These are phyloP conservation scores for Angophora floribunda DNA, from an alignment of 345 rosid genomes.

Conservation along the genomic window DNA sequence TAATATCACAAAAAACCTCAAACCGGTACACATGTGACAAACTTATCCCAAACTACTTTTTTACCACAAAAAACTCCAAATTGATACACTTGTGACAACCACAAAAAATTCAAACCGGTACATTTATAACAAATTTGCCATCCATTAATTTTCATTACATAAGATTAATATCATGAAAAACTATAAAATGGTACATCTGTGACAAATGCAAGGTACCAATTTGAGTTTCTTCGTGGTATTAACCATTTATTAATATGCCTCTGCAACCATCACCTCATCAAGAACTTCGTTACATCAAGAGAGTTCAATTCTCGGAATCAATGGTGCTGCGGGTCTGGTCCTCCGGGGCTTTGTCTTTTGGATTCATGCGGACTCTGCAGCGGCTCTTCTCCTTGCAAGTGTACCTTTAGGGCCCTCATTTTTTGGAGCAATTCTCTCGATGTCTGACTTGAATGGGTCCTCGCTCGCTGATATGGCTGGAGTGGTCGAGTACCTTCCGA, in stretches of 20 bases:
- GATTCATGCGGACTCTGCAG: background rate
- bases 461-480: background rate
- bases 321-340: conserved; percentile 37
- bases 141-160: too few relatives aligned
- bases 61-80: too few relatives aligned
- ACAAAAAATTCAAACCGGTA: too few relatives aligned
- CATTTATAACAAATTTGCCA: too few relatives aligned
- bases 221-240: too few relatives aligned
- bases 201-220: too few relatives aligned
- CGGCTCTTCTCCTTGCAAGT: background rate
- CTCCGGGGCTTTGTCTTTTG: conserved; percentile 20
- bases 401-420: background rate
- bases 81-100: too few relatives aligned
- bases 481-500: conserved; percentile 1
- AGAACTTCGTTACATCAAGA: background rate
- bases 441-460: background rate
- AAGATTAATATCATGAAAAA: too few relatives aligned
- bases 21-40: too few relatives aligned
- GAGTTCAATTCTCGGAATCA: background rate
- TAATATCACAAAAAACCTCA: too few relatives aligned
- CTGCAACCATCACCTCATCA: background rate
- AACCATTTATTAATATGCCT: background rate
- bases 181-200: too few relatives aligned
- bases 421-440: conserved; percentile 1
- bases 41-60: too few relatives aligned